These are phyloP conservation scores for Paralagenidium karlingii DNA, from an alignment of 352 stramenopile genomes.

Conservation along the genomic window DNA sequence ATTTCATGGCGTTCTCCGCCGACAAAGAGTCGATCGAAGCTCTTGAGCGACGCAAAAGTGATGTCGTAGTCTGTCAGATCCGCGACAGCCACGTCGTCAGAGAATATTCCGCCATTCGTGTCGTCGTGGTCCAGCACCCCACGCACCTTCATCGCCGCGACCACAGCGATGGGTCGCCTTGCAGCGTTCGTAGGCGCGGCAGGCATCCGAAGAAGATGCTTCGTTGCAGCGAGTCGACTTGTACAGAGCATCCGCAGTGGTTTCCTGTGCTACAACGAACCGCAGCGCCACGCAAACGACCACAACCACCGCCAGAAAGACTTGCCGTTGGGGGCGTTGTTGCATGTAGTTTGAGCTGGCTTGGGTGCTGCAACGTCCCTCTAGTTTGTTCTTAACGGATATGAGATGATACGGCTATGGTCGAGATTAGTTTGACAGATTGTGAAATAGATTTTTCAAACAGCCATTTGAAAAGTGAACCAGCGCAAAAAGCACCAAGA, in stretches of 20 bases:
- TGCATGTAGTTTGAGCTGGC: no score
- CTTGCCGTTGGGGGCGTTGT: no score
- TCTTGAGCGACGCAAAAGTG: conserved; percentile 29
- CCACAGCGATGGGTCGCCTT: conserved; percentile 91
- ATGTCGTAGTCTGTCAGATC: conserved; percentile 82
- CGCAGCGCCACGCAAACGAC: no score
- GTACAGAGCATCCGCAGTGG: conserved; percentile 36
- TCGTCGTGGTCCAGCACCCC: not conserved
- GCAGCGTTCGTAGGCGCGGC: conserved; percentile 85
- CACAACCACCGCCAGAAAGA: no score
- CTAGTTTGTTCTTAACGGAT: no score
- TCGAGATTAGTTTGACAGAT: no score
- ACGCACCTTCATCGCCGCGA: conserved; percentile 63
- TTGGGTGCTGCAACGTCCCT: no score
- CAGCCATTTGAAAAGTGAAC: no score
- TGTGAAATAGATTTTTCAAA: no score
- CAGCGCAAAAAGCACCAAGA: no score
- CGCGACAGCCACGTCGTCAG: not conserved
- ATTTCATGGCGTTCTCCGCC: conserved; percentile 56
- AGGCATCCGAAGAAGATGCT: conserved; percentile 18
- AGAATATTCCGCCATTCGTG: not conserved
- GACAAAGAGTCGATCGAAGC: conserved; percentile 77
- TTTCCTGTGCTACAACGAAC: not conserved
- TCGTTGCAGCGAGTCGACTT: conserved; percentile 44
- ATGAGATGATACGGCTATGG: no score